Evolutionary conservation across 108 stramenopile species (phyloP).

Genomic region (Skeletonema potamos): DNA sequence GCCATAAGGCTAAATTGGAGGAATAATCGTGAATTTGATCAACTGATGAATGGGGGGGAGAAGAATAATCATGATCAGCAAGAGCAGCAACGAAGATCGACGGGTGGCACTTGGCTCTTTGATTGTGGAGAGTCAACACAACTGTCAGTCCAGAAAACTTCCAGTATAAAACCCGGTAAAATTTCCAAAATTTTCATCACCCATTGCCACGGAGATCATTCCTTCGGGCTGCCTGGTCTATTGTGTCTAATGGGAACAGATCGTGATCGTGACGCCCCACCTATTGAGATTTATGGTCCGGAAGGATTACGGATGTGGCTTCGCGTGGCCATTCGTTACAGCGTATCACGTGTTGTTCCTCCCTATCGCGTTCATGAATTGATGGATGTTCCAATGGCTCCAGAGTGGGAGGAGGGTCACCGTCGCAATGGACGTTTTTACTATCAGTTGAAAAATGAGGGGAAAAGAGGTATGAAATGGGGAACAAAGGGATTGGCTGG

Average conservation of each 20-base stretch:
- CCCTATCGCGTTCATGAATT: slow-evolving; percentile 94
- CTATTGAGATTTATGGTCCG: slow-evolving; percentile 95
- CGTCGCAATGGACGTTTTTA: slow-evolving; percentile 54
- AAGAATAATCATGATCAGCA: background rate
- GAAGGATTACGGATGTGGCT: slow-evolving; percentile 87
- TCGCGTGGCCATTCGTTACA: slow-evolving; percentile 86
- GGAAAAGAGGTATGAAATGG: slow-evolving; percentile 35
- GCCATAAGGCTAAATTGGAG: slow-evolving; percentile 75
- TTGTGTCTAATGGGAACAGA: slow-evolving; percentile 94
- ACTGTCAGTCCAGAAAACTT: slow-evolving; percentile 71
- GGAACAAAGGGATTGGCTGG: slow-evolving; percentile 59
- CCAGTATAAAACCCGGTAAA: slow-evolving; percentile 70
- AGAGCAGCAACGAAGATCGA: slow-evolving; percentile 4
- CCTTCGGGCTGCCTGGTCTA: slow-evolving; percentile 91
- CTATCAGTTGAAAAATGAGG: slow-evolving; percentile 37
- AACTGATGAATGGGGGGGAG: background rate
- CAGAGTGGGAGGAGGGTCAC: slow-evolving; percentile 72
- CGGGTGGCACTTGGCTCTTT: slow-evolving; percentile 90
- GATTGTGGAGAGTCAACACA: slow-evolving; percentile 96
- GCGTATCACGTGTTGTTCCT: slow-evolving; percentile 78
- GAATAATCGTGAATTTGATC: background rate
- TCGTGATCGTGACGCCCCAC: slow-evolving; percentile 53
- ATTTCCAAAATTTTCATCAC: slow-evolving; percentile 93
- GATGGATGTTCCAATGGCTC: slow-evolving; percentile 90
- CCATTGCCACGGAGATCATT: slow-evolving; percentile 86